Percentiles rank a stretch among this genome's conserved stretches.
phyloP scores from a whole-genome alignment of 495 filamentous ascomycete species.

The Halenospora varia region DNA sequence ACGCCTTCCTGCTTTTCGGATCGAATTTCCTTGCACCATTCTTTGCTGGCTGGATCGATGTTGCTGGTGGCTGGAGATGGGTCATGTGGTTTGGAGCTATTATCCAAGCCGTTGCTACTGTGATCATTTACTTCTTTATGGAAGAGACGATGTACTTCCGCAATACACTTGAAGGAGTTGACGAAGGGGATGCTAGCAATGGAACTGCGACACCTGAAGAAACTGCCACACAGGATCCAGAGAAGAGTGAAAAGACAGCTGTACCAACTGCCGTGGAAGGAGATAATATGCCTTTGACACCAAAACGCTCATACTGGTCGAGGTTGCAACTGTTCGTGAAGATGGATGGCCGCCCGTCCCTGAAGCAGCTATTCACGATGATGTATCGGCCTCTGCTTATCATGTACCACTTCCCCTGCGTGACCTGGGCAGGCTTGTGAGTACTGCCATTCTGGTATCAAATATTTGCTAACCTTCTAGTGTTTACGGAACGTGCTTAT shows the following conservation, averaged over 20 bases:
- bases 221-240: not conserved
- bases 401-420: conserved; percentile 50
- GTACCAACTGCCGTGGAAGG: too few species aligned
- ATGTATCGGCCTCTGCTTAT: conserved; percentile 32
- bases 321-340: conserved; percentile 40
- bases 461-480: too few species aligned
- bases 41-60: conserved; percentile 58
- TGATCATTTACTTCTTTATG: conserved; percentile 26
- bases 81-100: conserved; percentile 58
- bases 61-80: conserved; percentile 57
- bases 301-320: conserved; percentile 45
- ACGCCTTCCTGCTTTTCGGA: conserved; percentile 56
- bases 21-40: conserved; percentile 58
- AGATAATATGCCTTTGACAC: too few species aligned
- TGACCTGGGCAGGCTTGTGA: conserved; percentile 64
- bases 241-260: not conserved
- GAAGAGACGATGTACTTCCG: conserved; percentile 30
- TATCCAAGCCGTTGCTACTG: conserved; percentile 46
- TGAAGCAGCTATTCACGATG: conserved; percentile 37
- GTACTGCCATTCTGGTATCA: too few species aligned
- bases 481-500: conserved; percentile 57
- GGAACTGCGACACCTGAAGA: not conserved
- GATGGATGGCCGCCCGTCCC: conserved; percentile 37
- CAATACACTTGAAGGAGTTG: conserved; percentile 3
- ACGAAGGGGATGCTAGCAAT: not conserved